Evolutionary conservation across 176 grass and related monocot species (phyloP), one percentile per base, ranked within the genome.

Genomic region (Thalia dealbata): DNA sequence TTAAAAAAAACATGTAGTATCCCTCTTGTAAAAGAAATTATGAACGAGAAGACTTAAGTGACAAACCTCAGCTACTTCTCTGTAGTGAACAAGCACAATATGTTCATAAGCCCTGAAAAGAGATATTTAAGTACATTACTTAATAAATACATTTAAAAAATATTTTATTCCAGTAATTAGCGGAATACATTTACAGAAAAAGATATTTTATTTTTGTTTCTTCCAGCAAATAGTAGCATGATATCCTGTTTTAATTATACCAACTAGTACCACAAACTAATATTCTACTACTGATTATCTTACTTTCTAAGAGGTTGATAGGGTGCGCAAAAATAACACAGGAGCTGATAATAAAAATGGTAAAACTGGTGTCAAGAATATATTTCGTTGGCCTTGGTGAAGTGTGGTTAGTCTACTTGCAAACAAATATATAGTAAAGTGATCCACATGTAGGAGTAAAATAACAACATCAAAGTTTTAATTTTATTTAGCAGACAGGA

Each of bases 51-150:
- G 75, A 69, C 18, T 30, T 74, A 61, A 67, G 25, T 28, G 50
- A 85, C 83, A 86, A 86, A 99, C 95, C 95, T 93, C 85, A 81
- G 87, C 64, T 59, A 99, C 85, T 64, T 99, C 87, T 81, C 83
- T 82, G 75, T 99, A 99, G 13, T 99, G 90, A 79, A 99, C 95
- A 79, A 99, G 81, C 61, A 99, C 90, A 81, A 93, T 95, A 64
- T 99, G 95, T 42, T 91, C 87, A 61, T 85, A 93, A 70, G 81
- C 87, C 68, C 95, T 99, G 83, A 84, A 87, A 84, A 85, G 69
- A 78, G 1, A 77, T 52, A 10, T 72, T 54, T 1, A 55, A 72
- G 15, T 68, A 68, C 35, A 45, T 68, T 72, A 52, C 45, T n/a
- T 30, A 14, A 72, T 1, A 32, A 15, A 52, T 21, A 72, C 54